Evolutionary conservation across 306 rosid genomes (phyloP).

Genomic region (Lotus japonicus): DNA sequence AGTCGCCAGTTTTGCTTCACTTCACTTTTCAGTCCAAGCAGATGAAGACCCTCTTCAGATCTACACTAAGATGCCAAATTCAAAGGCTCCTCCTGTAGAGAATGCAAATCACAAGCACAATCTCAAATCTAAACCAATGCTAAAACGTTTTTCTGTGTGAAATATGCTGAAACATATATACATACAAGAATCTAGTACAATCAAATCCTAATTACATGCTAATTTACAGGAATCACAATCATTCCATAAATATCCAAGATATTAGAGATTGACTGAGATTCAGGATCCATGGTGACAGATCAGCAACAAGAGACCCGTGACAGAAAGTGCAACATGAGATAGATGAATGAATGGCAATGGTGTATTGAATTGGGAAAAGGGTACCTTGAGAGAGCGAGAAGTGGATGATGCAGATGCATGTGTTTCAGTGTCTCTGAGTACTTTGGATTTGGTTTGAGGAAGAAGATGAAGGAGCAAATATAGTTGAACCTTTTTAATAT

Average conservation of each 20-base stretch:
- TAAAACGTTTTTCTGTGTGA: no score
- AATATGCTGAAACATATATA: no score
- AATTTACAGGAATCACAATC: no score
- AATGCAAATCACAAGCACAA: constrained; percentile 13
- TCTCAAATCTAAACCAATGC: neutral
- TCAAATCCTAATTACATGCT: no score
- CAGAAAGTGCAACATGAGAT: neutral
- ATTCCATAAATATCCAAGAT: no score
- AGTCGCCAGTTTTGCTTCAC: constrained; percentile 60
- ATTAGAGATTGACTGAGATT: no score
- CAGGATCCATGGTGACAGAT: neutral
- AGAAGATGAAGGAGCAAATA: neutral
- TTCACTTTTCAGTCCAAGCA: constrained; percentile 11
- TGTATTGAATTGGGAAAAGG: neutral
- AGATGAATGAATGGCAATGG: constrained; percentile 15
- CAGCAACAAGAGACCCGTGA: neutral
- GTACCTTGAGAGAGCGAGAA: constrained; percentile 38
- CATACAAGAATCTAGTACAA: no score
- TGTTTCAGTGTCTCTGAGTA: constrained; percentile 25
- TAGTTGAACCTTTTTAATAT: neutral
- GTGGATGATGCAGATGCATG: constrained; percentile 17
- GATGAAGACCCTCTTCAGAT: constrained; percentile 49
- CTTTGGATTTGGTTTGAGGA: neutral
- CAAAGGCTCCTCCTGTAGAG: constrained; percentile 49
- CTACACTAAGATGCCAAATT: constrained; percentile 39